Percentiles rank a stretch among this genome's conserved stretches.
phyloP scores from a whole-genome alignment of 2,329 filamentous ascomycete species.

The Sporothrix brasiliensis region DNA sequence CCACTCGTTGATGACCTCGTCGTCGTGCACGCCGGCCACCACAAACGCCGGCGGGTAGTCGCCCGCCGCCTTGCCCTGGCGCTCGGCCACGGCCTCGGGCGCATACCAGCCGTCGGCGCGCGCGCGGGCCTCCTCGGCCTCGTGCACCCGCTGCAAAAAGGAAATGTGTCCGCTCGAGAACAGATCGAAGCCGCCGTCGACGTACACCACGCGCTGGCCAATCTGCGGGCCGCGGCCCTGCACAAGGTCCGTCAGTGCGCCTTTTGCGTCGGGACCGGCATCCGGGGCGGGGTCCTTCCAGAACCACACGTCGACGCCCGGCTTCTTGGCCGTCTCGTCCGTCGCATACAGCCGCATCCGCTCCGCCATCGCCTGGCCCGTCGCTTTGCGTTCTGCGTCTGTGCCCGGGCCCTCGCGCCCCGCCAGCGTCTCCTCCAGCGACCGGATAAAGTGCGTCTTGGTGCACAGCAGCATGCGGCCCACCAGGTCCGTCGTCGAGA shows the following conservation, averaged over 20 bases:
- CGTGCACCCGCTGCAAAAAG: slow-evolving; percentile 78
- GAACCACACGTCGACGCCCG: slow-evolving; percentile 82
- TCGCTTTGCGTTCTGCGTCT: slow-evolving; percentile 63
- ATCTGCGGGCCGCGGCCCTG: slow-evolving; percentile 69
- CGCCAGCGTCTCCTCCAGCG: slow-evolving; percentile 67
- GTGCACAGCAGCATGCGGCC: slow-evolving; percentile 97
- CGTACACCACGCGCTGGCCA: slow-evolving; percentile 87
- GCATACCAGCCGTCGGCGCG: slow-evolving; percentile 73
- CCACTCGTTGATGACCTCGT: slow-evolving; percentile 92
- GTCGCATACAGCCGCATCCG: slow-evolving; percentile 85
- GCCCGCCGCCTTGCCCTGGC: slow-evolving; percentile 60
- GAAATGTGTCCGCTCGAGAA: slow-evolving; percentile 98
- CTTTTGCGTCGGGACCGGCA: background rate
- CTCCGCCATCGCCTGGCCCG: slow-evolving; percentile 70
- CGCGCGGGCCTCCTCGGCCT: slow-evolving; percentile 71
- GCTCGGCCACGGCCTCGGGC: slow-evolving; percentile 63
- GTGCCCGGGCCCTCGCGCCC: slow-evolving; percentile 74
- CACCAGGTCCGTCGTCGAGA: slow-evolving; percentile 97
- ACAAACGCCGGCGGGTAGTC: slow-evolving; percentile 85
- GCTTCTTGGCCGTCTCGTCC: slow-evolving; percentile 75
- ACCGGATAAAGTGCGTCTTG: slow-evolving; percentile 89
- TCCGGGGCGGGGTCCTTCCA: slow-evolving; percentile 55
- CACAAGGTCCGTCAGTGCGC: slow-evolving; percentile 57
- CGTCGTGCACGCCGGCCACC: slow-evolving; percentile 92
- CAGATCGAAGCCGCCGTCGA: slow-evolving; percentile 94